A percentile compares a stretch with the other conserved stretches of the same genome.
These are phyloP conservation scores for Geoglossum glabrum DNA, from an alignment of 495 filamentous ascomycete genomes.

Conservation along the genomic window DNA sequence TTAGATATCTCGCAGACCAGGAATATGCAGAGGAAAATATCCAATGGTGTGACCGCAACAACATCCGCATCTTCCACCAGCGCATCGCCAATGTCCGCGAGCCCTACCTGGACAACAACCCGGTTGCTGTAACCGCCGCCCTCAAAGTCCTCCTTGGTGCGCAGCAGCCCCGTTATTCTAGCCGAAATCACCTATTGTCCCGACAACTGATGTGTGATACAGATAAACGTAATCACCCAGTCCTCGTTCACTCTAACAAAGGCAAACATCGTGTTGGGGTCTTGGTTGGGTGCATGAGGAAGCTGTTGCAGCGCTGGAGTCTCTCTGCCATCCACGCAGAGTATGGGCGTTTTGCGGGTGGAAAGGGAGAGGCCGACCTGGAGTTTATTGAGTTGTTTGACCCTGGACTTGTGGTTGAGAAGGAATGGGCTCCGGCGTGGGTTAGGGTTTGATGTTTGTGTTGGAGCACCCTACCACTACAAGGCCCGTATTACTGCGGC, in stretches of 20 bases:
- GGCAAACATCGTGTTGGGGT: slow-evolving; percentile 2
- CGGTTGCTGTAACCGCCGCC: not conserved
- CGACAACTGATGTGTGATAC: not conserved
- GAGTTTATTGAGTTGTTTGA: slow-evolving; percentile 4
- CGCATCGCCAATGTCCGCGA: slow-evolving; percentile 1
- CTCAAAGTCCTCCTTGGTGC: not conserved
- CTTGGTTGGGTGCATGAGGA: slow-evolving; percentile 2
- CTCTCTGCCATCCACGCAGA: slow-evolving; percentile 2
- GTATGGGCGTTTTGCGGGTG: slow-evolving; percentile 1
- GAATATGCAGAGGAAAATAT: slow-evolving; percentile 1
- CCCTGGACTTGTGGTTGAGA: not conserved
- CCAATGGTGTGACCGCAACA: not conserved
- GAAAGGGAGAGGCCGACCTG: slow-evolving; percentile 1
- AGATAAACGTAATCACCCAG: slow-evolving; percentile 1
- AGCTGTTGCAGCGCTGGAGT: slow-evolving; percentile 2
- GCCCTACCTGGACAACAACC: slow-evolving; percentile 3
- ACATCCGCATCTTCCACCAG: not conserved
- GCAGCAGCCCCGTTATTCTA: not conserved
- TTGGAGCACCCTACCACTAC: not conserved
- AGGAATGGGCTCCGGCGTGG: not conserved
- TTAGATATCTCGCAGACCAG: slow-evolving; percentile 1
- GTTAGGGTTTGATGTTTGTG: not conserved
- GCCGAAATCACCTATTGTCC: not conserved
- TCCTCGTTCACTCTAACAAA: slow-evolving; percentile 4
- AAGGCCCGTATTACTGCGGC: too few species aligned